Base-by-base conservation (phyloP, 441 rosid genomes). In the Raphanus hybrid region DNA sequence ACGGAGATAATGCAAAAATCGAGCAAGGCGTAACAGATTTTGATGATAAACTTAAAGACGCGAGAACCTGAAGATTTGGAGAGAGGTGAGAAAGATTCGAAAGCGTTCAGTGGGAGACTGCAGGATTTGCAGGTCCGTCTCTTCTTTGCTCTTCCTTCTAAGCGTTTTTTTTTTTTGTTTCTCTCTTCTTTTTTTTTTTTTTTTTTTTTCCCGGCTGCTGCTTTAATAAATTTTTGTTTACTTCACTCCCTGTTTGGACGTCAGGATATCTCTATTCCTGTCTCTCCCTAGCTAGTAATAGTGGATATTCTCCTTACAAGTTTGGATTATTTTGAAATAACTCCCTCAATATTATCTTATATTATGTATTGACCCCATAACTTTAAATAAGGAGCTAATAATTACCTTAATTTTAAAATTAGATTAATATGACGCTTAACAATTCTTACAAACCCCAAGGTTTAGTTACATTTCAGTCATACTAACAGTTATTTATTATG, bases 111-210 rank as follows among this genome's bases (percentile, higher is more conserved):
- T 76, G 75, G 73, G 72, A 81, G 75, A 54, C 81, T 77, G 74
- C 63, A 62, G 69, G 69, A 76, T 76, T 76, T 74, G 80, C 83
- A 67, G 76, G 81, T 69, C 69, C 80, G 75, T 73, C 84, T 73
- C 83, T 77, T 77, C 81, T 74, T 76, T 69, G 64, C 80, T 55
- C 54, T 43, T 61, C 63, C 10, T 37, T 37, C 8, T 34, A 2
- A 61, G 35, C 75, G 65, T 64, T 80, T 60, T 64, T 71, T n/a
- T n/a, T 75, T 75, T 10, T 1, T 57, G 18, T 16, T 16, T 16
- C 29, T 2, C 23, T 57, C 29, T 16, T 20, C 26, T n/a, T 1
- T 59, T 26, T 10, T 58, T 11, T 32, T 32, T 59, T 29, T 18
- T 20, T 67, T 62, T 79, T 74, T 29, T 20, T 68, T 69, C 74